Evolutionary conservation across 176 grass and related monocot genomes (phyloP), one percentile per base, ranked within the genome.

Genomic region (Avena insularis): DNA sequence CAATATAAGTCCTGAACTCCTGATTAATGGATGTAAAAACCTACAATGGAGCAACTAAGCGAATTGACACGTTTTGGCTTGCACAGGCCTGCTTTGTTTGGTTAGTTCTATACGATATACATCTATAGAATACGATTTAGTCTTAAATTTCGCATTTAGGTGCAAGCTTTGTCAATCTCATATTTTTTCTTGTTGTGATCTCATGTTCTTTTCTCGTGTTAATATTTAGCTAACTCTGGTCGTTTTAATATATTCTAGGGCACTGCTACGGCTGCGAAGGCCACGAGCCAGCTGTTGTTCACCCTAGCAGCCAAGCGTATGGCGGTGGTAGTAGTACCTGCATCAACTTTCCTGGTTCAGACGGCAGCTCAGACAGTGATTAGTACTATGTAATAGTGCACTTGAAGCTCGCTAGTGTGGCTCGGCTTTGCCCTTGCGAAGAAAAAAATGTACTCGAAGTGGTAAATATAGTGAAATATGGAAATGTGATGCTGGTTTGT

Each of bases 311-410:
- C 3, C 72, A 75, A 75, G 47, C 46, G 29, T 75, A 75, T 1
- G 72, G 72, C 3, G 72, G 72, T 3, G 72, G 72, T 8, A 75
- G 72, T 75, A 75, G 47, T 75, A 75, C 72, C 51, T 75, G 46
- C 48, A 75, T 75, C 3, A 49, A 16, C 10, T 75, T 51, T 16
- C 72, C 72, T 29, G 6, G 21, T 4, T 51, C 72, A 1, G 72
- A 75, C 3, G 46, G 72, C 23, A 51, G 47, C 46, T 74, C 71
- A 3, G 46, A 75, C 1, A 75, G 71, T 16, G 64, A 68, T 31
- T 68, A 68, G 31, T 36, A 16, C 33, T 69, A 8, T 12, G 11
- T 16, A 12, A 13, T 3, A 13, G 14, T 38, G 31, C 29, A 47
- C 45, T 47, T 47, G 45, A 47, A 47, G 9, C 9, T 47, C 45